Evolutionary conservation across 306 rosid genomes (phyloP).

Genomic region (Neltuma alba): DNA sequence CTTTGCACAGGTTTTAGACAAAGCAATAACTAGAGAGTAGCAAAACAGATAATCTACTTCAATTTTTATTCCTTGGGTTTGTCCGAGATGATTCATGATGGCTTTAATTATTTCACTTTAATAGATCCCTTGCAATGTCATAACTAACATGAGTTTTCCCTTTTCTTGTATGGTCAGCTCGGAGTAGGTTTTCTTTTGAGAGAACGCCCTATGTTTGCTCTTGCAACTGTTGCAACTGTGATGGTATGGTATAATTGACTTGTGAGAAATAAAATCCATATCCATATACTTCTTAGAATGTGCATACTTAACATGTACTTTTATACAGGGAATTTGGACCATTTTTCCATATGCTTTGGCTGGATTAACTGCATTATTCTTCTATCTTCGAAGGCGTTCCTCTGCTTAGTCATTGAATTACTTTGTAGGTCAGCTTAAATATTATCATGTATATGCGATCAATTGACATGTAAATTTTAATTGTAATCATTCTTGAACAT

Average conservation of each 20-base stretch:
- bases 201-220: constrained; percentile 66
- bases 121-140: background rate
- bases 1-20: background rate
- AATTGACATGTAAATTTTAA: constrained; percentile 22
- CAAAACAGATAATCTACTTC: background rate
- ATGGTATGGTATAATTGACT: constrained; percentile 42
- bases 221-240: constrained; percentile 68
- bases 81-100: background rate
- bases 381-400: constrained; percentile 43
- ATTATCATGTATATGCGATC: constrained; percentile 8
- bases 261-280: too few relatives aligned
- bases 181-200: constrained; percentile 66
- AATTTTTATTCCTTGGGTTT: background rate
- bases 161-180: constrained; percentile 42
- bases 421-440: constrained; percentile 1
- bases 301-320: constrained; percentile 29
- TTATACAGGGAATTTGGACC: constrained; percentile 63
- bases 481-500: constrained; percentile 27
- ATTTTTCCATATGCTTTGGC: constrained; percentile 62
- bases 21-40: background rate
- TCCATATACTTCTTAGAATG: background rate
- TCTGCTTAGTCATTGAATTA: constrained; percentile 40
- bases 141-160: constrained; percentile 22
- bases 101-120: background rate
- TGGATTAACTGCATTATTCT: constrained; percentile 60